Evolutionary conservation across 441 rosid genomes (phyloP).

Genomic region (Adansonia rubrostipa): DNA sequence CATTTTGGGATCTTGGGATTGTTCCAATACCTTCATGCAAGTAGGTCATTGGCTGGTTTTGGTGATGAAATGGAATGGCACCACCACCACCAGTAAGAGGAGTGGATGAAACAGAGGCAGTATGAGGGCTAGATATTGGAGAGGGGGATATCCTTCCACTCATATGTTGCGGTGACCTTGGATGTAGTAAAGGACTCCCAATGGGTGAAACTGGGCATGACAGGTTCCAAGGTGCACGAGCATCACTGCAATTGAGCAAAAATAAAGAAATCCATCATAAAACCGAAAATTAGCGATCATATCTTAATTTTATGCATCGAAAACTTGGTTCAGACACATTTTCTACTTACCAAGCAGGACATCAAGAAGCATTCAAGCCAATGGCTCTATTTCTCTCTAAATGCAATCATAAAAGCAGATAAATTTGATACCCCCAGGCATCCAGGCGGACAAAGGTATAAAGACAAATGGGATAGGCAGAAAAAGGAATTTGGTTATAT

Average conservation of each 20-base stretch:
- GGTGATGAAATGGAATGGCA: slow-evolving; percentile 55
- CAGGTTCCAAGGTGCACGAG: slow-evolving; percentile 47
- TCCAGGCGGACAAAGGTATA: no score
- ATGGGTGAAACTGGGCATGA: slow-evolving; percentile 61
- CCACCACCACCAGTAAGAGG: slow-evolving; percentile 59
- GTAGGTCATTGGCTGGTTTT: slow-evolving; percentile 49
- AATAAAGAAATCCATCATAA: background rate
- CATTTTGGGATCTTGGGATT: slow-evolving; percentile 46
- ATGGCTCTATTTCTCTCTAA: no score
- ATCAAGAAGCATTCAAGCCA: no score
- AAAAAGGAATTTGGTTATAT: background rate
- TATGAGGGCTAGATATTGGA: slow-evolving; percentile 60
- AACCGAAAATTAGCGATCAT: no score
- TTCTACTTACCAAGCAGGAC: no score
- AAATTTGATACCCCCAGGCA: no score
- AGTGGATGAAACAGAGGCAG: slow-evolving; percentile 60
- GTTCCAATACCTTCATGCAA: slow-evolving; percentile 58
- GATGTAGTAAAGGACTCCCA: slow-evolving; percentile 57
- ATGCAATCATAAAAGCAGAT: no score
- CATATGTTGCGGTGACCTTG: slow-evolving; percentile 51
- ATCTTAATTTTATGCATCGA: no score
- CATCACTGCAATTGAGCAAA: slow-evolving; percentile 41
- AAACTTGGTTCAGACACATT: no score
- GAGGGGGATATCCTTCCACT: slow-evolving; percentile 64
- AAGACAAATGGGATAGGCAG: no score